A percentile compares a stretch with the other conserved stretches of the same genome.
Conservation (phyloP, 345 rosid genomes). For the Salix udensis region DNA sequence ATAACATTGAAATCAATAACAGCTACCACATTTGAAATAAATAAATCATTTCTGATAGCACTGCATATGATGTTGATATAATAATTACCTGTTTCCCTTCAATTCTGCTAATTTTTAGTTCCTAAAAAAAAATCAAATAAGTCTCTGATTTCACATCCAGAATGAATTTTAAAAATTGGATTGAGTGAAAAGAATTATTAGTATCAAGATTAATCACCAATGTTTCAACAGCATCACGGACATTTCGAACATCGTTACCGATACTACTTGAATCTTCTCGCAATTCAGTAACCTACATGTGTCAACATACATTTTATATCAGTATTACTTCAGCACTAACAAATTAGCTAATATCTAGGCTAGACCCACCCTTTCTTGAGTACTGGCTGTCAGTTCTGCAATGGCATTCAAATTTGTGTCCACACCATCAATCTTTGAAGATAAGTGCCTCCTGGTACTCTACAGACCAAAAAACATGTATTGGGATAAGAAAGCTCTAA, state of each 20-base stretch:
- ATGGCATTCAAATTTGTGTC: slow-evolving; percentile 52
- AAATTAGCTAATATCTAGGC: slow-evolving; percentile 10
- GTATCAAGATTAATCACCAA: slow-evolving; percentile 46
- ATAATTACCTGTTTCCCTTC: slow-evolving; percentile 68
- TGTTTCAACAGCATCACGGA: slow-evolving; percentile 62
- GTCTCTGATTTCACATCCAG: not conserved
- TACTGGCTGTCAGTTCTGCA: slow-evolving; percentile 46
- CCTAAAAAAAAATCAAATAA: slow-evolving; percentile 27
- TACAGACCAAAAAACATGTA: slow-evolving; percentile 19
- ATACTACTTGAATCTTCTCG: slow-evolving; percentile 44
- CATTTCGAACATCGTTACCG: slow-evolving; percentile 46
- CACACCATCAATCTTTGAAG: slow-evolving; percentile 51
- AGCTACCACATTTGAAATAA: slow-evolving; percentile 12
- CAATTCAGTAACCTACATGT: slow-evolving; percentile 49
- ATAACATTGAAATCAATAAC: not conserved
- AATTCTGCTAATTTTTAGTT: slow-evolving; percentile 48
- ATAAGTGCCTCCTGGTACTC: slow-evolving; percentile 62
- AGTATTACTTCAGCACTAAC: slow-evolving; percentile 13
- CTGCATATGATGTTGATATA: not conserved
- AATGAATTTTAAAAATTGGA: not conserved
- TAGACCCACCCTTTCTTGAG: slow-evolving; percentile 58
- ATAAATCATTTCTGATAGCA: not conserved
- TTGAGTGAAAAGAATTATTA: not conserved
- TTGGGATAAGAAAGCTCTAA: not conserved
- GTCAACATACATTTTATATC: not conserved